Evolutionary conservation across 23 red algal species (phyloP), one percentile per base, ranked within the genome.

Genomic region (Gracilaria gracilis): DNA sequence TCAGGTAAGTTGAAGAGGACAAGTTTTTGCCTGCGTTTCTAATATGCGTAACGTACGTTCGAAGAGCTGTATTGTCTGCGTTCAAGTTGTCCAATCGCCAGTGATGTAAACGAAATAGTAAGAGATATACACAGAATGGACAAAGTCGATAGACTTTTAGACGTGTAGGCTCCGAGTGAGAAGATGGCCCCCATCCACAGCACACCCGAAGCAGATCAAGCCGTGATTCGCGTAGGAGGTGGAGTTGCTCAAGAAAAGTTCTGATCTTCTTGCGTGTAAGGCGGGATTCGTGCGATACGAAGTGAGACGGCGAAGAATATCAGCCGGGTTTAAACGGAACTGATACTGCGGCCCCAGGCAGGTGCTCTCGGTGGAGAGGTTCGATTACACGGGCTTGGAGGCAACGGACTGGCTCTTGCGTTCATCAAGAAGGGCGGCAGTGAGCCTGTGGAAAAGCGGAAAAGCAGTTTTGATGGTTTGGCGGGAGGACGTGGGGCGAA

Each of bases 231-330:
- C n/a, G n/a, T n/a, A n/a, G 51, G 35, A 62, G 54, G 29, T 53
- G 79, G 29, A 82, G 54, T 61, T 82, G 54, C n/a, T n/a, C n/a
- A n/a, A 62, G 79, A 55, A n/a, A 82, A 53, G 59, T 61, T 13
- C 36, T n/a, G 49, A 82, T 62, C 54, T 49, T 82, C 25, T 82
- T 82, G 79, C 62, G 79, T 25, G 33, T 21, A 82, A 82, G 79
- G 9, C 62, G 54, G 47, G n/a, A n/a, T n/a, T n/a, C n/a, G n/a
- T n/a, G n/a, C n/a, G n/a, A n/a, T n/a, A n/a, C n/a, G n/a, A n/a
- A n/a, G n/a, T n/a, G n/a, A n/a, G n/a, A n/a, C n/a, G n/a, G n/a
- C n/a, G n/a, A n/a, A n/a, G n/a, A n/a, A n/a, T n/a, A n/a, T n/a
- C n/a, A n/a, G n/a, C n/a, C n/a, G 29, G 33, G 21, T 25, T 49